These are phyloP conservation scores for Fusarium pininemorale DNA, from an alignment of 2,329 filamentous ascomycete species.

Conservation along the genomic window DNA sequence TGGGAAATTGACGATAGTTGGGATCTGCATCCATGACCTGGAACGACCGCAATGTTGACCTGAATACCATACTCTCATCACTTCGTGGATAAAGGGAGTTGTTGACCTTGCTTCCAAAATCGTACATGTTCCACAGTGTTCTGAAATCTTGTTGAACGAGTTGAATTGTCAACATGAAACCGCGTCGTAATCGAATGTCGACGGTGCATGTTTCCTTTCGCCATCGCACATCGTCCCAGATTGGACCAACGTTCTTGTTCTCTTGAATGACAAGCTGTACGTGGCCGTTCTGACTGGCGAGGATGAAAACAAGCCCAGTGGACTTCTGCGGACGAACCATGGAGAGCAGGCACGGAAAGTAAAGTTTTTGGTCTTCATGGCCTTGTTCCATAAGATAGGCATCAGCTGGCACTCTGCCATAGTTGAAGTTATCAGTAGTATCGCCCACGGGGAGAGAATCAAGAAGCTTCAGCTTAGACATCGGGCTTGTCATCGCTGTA, in stretches of 20 bases:
- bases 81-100: conserved; percentile 72
- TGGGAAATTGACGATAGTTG: conserved; percentile 77
- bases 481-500: conserved; percentile 57
- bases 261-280: conserved; percentile 79
- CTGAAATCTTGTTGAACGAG: conserved; percentile 82
- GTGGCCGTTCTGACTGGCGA: conserved; percentile 82
- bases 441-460: conserved; percentile 83
- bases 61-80: conserved; percentile 76
- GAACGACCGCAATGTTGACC: conserved; percentile 75
- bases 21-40: conserved; percentile 81
- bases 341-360: conserved; percentile 79
- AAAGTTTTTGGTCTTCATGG: conserved; percentile 71
- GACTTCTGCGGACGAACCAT: conserved; percentile 76
- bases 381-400: conserved; percentile 79
- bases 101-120: conserved; percentile 82
- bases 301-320: conserved; percentile 74
- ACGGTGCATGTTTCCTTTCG: conserved; percentile 72
- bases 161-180: conserved; percentile 76
- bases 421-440: conserved; percentile 76
- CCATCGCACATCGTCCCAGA: conserved; percentile 87
- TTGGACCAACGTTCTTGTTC: conserved; percentile 72
- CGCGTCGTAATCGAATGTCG: conserved; percentile 76
- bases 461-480: conserved; percentile 62
- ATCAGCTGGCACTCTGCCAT: conserved; percentile 79
- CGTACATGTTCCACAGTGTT: conserved; percentile 82